These are phyloP conservation scores for Exophiala oligosperma DNA, from an alignment of 2,329 filamentous ascomycete genomes.

Conservation along the genomic window DNA sequence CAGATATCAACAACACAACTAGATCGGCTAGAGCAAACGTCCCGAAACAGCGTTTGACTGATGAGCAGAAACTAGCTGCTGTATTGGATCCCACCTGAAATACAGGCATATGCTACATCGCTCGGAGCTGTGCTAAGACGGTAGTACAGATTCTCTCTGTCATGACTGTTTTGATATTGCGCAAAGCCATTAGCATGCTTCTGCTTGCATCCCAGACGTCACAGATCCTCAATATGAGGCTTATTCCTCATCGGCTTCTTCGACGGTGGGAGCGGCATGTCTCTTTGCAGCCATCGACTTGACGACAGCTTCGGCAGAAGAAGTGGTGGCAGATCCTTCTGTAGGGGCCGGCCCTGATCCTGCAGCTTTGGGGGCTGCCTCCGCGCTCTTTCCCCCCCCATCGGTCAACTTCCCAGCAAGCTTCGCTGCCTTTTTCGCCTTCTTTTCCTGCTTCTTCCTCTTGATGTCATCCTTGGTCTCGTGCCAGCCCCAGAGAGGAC, in stretches of 20 bases:
- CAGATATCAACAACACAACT: slow-evolving; percentile 27
- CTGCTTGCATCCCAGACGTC: background rate
- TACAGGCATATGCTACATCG: background rate
- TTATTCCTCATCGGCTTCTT: slow-evolving; percentile 31
- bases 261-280: slow-evolving; percentile 29
- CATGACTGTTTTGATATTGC: background rate
- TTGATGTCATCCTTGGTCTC: slow-evolving; percentile 62
- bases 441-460: slow-evolving; percentile 48
- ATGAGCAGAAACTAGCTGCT: slow-evolving; percentile 36
- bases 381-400: slow-evolving; percentile 5
- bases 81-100: slow-evolving; percentile 41
- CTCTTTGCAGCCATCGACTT: slow-evolving; percentile 30
- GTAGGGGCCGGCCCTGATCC: slow-evolving; percentile 16
- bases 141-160: slow-evolving; percentile 1
- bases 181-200: slow-evolving; percentile 7
- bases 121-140: background rate
- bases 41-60: slow-evolving; percentile 17
- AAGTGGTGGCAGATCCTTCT: slow-evolving; percentile 21
- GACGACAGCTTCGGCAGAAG: slow-evolving; percentile 37
- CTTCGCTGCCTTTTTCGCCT: slow-evolving; percentile 32
- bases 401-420: slow-evolving; percentile 6
- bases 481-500: slow-evolving; percentile 96
- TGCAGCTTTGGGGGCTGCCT: slow-evolving; percentile 27
- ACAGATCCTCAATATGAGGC: background rate
- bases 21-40: background rate